A percentile compares a stretch with the other conserved stretches of the same genome.
phyloP scores from a whole-genome alignment of 2,329 filamentous ascomycete species.

The Fonsecaea pugnacius region DNA sequence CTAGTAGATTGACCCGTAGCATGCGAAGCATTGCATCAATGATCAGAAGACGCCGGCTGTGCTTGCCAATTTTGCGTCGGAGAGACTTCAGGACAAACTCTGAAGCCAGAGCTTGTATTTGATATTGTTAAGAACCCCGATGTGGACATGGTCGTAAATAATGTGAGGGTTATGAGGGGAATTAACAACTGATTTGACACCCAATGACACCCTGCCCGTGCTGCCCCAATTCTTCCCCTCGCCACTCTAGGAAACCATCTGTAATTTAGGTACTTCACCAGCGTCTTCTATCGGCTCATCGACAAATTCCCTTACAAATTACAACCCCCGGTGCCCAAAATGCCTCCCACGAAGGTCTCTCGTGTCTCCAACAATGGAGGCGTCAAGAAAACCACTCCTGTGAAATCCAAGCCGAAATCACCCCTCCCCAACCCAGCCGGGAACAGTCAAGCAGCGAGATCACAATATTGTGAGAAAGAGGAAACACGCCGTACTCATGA shows the following conservation, averaged over 20 bases:
- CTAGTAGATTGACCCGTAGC: too few species aligned
- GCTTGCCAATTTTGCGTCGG: too few species aligned
- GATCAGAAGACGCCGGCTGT: too few species aligned
- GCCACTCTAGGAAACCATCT: background rate
- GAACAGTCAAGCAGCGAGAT: background rate
- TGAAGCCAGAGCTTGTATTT: too few species aligned
- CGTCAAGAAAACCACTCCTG: background rate
- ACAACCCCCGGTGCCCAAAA: background rate
- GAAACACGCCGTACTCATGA: background rate
- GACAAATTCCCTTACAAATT: background rate
- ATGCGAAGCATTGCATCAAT: too few species aligned
- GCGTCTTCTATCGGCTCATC: background rate
- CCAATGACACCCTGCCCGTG: too few species aligned
- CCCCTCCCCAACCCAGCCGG: background rate
- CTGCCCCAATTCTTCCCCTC: background rate
- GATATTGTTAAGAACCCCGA: too few species aligned
- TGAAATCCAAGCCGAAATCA: background rate
- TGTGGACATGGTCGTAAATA: too few species aligned
- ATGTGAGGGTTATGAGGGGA: too few species aligned
- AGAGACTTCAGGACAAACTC: too few species aligned
- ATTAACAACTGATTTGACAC: background rate
- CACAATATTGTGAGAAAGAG: background rate
- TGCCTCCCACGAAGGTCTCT: slow-evolving; percentile 3
- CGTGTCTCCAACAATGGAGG: slow-evolving; percentile 3
- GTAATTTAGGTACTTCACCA: background rate